These are phyloP conservation scores for Lanmaoa pseudosensibilis DNA, from an alignment of 768 basidiomycete genomes.

Conservation along the genomic window DNA sequence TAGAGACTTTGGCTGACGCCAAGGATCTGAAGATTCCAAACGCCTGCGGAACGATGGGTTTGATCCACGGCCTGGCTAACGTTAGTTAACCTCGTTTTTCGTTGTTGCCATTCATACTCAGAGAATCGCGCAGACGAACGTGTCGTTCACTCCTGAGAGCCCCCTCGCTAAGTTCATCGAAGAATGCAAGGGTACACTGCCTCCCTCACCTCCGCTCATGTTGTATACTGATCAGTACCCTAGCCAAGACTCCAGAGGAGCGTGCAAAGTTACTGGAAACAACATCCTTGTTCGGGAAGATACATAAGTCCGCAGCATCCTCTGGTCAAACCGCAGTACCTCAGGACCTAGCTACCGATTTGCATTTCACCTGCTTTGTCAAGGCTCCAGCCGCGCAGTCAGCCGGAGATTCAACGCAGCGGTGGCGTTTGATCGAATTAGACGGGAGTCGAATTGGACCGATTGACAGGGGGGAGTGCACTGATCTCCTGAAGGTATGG, in stretches of 20 bases:
- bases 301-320: conserved; percentile 70
- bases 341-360: conserved; percentile 62
- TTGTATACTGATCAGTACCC: not conserved
- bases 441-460: conserved; percentile 80
- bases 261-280: conserved; percentile 75
- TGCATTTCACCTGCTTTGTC: conserved; percentile 90
- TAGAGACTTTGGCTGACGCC: not conserved
- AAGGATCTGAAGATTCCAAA: conserved; percentile 59
- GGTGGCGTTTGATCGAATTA: conserved; percentile 69
- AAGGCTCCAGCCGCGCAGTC: conserved; percentile 50
- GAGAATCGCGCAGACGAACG: conserved; percentile 45
- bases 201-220: not conserved
- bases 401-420: conserved; percentile 21
- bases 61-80: conserved; percentile 82
- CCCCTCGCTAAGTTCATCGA: conserved; percentile 68
- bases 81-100: conserved; percentile 40
- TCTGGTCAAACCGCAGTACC: conserved; percentile 71
- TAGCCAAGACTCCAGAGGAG: conserved; percentile 69
- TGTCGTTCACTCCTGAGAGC: conserved; percentile 54
- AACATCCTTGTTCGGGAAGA: conserved; percentile 71
- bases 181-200: conserved; percentile 53
- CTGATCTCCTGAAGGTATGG: conserved; percentile 56
- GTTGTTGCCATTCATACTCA: conserved; percentile 2
- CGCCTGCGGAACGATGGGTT: conserved; percentile 86
- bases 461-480: conserved; percentile 71